Conservation (phyloP, 768 basidiomycete genomes). For the Russula vinacea region DNA sequence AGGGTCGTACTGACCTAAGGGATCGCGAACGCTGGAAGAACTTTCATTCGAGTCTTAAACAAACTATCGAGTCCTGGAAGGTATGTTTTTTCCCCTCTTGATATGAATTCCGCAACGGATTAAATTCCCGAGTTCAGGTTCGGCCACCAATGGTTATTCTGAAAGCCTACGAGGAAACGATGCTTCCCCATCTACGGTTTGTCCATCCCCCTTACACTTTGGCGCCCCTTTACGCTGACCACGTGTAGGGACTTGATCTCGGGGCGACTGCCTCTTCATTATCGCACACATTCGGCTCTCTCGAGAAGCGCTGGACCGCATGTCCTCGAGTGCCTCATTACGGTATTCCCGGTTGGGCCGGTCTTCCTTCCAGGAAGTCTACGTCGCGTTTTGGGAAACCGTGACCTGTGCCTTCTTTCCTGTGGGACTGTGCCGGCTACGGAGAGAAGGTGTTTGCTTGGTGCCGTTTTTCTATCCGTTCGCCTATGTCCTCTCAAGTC, state of each 20-base stretch:
- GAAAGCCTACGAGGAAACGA: neutral
- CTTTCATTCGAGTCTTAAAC: neutral
- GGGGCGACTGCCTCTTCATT: neutral
- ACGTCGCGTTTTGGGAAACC: neutral
- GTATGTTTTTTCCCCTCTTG: neutral
- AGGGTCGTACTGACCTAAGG: neutral
- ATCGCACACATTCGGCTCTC: neutral
- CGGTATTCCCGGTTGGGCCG: neutral
- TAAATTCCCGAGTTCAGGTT: neutral
- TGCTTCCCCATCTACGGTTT: neutral
- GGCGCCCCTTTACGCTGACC: neutral
- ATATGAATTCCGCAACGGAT: neutral
- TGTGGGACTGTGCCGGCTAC: neutral
- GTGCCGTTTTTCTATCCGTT: neutral
- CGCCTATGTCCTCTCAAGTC: too few relatives aligned
- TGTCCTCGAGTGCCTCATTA: neutral
- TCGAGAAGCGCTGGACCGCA: neutral
- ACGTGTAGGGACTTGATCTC: neutral
- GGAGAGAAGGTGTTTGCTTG: neutral
- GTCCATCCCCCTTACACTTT: neutral
- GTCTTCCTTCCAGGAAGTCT: neutral
- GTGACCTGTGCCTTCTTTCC: neutral
- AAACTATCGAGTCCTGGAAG: constrained; percentile 2
- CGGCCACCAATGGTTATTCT: neutral
- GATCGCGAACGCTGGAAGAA: constrained; percentile 2